Percentiles rank a stretch among this genome's conserved stretches.
These are phyloP conservation scores for Ogataea hybrid DNA, from an alignment of 1,139 yeast genomes.

Conservation along the genomic window DNA sequence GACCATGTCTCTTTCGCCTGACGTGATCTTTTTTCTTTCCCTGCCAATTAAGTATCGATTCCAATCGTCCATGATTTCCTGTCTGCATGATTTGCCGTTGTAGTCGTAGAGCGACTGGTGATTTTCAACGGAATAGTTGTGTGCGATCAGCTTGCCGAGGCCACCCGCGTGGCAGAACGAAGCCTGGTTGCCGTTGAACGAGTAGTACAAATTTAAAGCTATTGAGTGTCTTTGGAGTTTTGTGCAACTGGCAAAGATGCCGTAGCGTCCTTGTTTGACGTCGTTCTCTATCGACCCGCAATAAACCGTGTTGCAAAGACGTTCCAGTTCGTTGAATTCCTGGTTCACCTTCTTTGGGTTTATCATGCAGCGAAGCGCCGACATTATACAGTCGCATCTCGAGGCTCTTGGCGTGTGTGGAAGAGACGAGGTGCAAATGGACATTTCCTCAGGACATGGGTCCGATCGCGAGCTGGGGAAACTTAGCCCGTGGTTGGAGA, in stretches of 20 bases:
- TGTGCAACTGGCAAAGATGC: conserved; percentile 56
- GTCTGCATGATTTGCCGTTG: conserved; percentile 23
- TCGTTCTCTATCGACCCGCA: conserved; percentile 51
- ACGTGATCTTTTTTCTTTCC: conserved; percentile 9
- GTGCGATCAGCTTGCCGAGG: conserved; percentile 37
- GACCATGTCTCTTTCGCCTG: conserved; percentile 13
- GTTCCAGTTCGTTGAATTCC: conserved; percentile 35
- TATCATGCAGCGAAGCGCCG: conserved; percentile 49
- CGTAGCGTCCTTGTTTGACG: conserved; percentile 52
- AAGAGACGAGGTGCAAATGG: conserved; percentile 25
- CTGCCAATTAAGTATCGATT: conserved; percentile 20
- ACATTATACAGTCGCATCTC: conserved; percentile 56
- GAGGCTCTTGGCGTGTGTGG: conserved; percentile 56
- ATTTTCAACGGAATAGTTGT: conserved; percentile 27
- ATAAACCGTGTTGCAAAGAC: conserved; percentile 48
- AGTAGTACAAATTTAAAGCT: conserved; percentile 49
- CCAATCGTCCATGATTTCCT: conserved; percentile 27
- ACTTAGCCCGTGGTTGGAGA: conserved; percentile 2
- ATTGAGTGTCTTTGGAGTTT: conserved; percentile 50
- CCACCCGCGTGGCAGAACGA: conserved; percentile 40
- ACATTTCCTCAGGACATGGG: conserved; percentile 8
- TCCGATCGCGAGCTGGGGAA: neutral
- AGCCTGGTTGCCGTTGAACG: conserved; percentile 32
- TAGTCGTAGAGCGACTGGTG: conserved; percentile 21
- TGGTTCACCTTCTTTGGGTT: conserved; percentile 36